These are phyloP conservation scores for Herpetomonas samuelpessoai DNA, from an alignment of 208 protist species.

Conservation along the genomic window DNA sequence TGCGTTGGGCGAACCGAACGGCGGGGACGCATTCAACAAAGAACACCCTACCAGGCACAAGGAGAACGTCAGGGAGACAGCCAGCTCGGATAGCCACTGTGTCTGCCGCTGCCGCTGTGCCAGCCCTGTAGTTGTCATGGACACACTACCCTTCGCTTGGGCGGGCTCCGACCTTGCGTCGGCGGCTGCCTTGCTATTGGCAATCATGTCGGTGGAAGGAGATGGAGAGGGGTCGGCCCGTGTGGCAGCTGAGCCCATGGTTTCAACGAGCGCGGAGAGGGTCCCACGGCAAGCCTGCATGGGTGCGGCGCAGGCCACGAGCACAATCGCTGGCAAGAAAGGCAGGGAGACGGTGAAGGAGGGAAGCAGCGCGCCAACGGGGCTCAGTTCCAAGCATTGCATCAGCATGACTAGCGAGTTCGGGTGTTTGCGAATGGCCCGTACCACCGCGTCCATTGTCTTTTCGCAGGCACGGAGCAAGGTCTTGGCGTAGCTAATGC, in stretches of 20 bases:
- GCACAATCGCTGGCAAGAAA: slow-evolving; percentile 56
- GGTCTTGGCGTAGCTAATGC: slow-evolving; percentile 58
- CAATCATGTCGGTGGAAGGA: too few species aligned
- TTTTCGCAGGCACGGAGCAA: slow-evolving; percentile 68
- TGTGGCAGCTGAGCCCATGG: too few species aligned
- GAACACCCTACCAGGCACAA: slow-evolving; percentile 71
- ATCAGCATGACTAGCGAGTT: slow-evolving; percentile 27
- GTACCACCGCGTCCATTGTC: slow-evolving; percentile 48
- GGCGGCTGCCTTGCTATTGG: too few species aligned
- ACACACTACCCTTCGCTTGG: too few species aligned
- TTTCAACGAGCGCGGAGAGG: slow-evolving; percentile 51
- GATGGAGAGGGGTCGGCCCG: too few species aligned
- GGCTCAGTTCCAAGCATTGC: slow-evolving; percentile 55
- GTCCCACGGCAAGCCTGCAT: slow-evolving; percentile 71
- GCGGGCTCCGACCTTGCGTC: too few species aligned
- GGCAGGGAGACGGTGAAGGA: slow-evolving; percentile 79
- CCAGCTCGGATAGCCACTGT: slow-evolving; percentile 54
- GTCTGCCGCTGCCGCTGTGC: too few species aligned
- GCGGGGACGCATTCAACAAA: slow-evolving; percentile 28
- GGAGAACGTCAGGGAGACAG: slow-evolving; percentile 67
- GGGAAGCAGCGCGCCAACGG: slow-evolving; percentile 68
- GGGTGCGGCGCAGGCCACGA: slow-evolving; percentile 32
- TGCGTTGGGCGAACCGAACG: not conserved
- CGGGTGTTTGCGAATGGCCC: slow-evolving; percentile 46
- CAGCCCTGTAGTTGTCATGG: too few species aligned